These are phyloP conservation scores for Rhodomyrtus tomentosa DNA, from an alignment of 345 rosid species.

Conservation along the genomic window DNA sequence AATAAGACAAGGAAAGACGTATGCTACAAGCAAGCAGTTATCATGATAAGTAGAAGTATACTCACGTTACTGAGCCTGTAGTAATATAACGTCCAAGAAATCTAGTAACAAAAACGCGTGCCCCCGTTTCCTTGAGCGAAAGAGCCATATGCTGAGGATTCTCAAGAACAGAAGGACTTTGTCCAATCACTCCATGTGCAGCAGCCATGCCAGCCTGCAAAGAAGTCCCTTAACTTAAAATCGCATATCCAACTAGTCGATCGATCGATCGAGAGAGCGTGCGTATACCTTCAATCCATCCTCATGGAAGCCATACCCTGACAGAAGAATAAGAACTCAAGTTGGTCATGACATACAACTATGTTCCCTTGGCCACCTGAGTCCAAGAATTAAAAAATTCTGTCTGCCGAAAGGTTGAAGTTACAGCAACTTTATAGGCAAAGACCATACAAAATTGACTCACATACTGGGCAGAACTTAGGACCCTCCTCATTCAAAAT, in stretches of 20 bases:
- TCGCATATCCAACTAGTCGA: neutral
- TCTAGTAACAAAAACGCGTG: slow-evolving; percentile 60
- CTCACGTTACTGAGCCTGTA: slow-evolving; percentile 67
- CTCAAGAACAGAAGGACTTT: slow-evolving; percentile 22
- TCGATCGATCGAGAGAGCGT: neutral
- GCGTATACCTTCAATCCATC: slow-evolving; percentile 71
- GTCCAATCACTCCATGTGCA: slow-evolving; percentile 57
- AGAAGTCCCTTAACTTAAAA: neutral
- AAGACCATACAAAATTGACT: neutral
- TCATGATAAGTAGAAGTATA: neutral
- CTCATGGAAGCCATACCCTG: slow-evolving; percentile 98
- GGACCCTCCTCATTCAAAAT: neutral
- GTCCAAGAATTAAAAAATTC: neutral
- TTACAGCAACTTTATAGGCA: neutral
- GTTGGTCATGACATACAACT: neutral
- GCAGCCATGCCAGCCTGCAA: slow-evolving; percentile 68
- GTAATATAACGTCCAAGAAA: slow-evolving; percentile 62
- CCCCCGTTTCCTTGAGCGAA: slow-evolving; percentile 59
- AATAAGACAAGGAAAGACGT: neutral
- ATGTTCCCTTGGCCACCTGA: neutral
- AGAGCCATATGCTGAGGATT: slow-evolving; percentile 82
- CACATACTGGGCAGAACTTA: neutral
- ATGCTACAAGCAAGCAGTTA: neutral
- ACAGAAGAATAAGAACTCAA: slow-evolving; percentile 2
- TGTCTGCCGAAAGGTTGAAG: neutral